phyloP scores from a whole-genome alignment of 768 basidiomycete species.

The Russula ochroleuca region DNA sequence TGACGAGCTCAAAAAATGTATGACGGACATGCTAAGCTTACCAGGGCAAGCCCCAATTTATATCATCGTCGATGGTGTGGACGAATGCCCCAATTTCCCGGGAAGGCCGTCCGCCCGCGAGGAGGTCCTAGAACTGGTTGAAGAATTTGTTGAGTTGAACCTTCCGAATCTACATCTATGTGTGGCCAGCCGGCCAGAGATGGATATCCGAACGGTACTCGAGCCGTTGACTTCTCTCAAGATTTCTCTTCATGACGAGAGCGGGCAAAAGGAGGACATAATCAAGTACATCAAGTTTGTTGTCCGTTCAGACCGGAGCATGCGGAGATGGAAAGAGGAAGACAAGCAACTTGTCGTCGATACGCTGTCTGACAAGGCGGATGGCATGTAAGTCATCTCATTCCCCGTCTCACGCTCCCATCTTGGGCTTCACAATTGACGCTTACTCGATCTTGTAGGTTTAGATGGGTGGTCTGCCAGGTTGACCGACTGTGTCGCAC shows the following conservation, averaged over 20 bases:
- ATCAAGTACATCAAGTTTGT: neutral
- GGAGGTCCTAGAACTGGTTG: neutral
- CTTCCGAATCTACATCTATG: neutral
- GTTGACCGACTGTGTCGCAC: neutral
- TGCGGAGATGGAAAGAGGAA: neutral
- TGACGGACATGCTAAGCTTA: neutral
- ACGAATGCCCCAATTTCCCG: neutral
- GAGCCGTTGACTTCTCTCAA: neutral
- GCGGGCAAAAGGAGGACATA: neutral
- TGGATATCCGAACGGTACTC: neutral
- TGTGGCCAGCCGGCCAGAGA: neutral
- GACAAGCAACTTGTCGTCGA: neutral
- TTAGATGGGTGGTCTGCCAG: slow-evolving; percentile 5
- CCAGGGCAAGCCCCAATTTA: neutral
- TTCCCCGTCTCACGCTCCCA: fast-evolving
- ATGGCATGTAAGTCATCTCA: slow-evolving; percentile 12
- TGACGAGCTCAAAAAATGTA: neutral
- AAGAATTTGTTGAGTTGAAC: neutral
- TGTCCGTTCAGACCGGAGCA: neutral
- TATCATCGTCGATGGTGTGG: slow-evolving; percentile 5
- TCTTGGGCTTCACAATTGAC: neutral
- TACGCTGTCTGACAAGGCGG: neutral
- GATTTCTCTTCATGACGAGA: neutral
- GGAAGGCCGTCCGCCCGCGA: neutral
- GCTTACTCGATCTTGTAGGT: neutral